phyloP scores from a whole-genome alignment of 345 rosid genomes.

The Salix purpurea region DNA sequence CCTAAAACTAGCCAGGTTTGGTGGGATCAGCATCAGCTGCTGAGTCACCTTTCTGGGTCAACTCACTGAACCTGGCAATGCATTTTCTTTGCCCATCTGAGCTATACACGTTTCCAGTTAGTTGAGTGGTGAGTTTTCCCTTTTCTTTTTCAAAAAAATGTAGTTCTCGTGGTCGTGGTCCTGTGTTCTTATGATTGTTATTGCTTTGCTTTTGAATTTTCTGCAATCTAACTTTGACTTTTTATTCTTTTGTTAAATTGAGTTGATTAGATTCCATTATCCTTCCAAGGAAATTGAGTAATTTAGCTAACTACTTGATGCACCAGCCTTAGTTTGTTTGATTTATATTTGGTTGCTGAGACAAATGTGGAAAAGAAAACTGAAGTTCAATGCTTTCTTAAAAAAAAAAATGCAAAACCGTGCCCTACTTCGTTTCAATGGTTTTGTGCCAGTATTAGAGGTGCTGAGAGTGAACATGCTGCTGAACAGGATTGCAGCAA shows the following conservation, averaged over 20 bases:
- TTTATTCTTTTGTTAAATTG: neutral
- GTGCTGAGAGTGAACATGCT: neutral
- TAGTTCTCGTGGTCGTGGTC: neutral
- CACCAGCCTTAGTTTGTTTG: neutral
- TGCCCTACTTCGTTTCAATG: neutral
- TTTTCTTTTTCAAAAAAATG: neutral
- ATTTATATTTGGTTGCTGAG: neutral
- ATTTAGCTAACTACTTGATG: neutral
- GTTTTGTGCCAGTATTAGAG: neutral
- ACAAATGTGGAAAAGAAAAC: neutral
- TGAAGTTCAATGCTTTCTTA: neutral
- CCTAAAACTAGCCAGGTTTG: slow-evolving; percentile 3
- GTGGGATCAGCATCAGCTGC: slow-evolving; percentile 47
- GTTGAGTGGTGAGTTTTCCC: slow-evolving; percentile 57
- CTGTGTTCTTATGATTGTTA: neutral
- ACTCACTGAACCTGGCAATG: slow-evolving; percentile 71
- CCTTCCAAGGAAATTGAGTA: neutral
- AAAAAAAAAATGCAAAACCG: neutral
- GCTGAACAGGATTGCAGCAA: slow-evolving; percentile 67
- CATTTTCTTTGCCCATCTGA: slow-evolving; percentile 89
- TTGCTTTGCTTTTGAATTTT: neutral
- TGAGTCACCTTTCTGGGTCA: slow-evolving; percentile 41
- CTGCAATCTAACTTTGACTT: neutral
- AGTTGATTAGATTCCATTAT: neutral
- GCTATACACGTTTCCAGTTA: slow-evolving; percentile 79